phyloP scores from a whole-genome alignment of 2,329 filamentous ascomycete genomes.

The Pseudogymnoascus sp. region DNA sequence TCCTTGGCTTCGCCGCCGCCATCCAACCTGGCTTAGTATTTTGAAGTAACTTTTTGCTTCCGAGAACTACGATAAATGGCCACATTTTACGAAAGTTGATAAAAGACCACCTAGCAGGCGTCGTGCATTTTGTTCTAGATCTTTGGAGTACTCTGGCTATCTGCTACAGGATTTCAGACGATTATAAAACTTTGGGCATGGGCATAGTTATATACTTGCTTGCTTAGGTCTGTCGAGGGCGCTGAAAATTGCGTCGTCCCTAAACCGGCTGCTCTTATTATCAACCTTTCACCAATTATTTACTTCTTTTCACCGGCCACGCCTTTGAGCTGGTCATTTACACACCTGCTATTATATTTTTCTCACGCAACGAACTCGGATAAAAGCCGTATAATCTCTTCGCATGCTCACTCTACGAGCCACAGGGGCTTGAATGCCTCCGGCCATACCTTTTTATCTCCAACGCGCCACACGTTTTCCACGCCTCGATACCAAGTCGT shows the following conservation, averaged over 20 bases:
- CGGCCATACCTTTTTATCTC: neutral
- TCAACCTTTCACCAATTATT: neutral
- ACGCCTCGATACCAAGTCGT: constrained; percentile 7
- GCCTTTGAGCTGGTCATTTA: constrained; percentile 3
- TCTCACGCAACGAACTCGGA: neutral
- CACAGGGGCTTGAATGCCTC: neutral
- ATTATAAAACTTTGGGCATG: neutral
- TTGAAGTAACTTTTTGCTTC: neutral
- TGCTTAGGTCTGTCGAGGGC: neutral
- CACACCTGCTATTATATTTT: constrained; percentile 7
- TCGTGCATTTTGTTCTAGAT: constrained; percentile 4
- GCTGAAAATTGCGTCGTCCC: constrained; percentile 2
- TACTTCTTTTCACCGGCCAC: neutral
- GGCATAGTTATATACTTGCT: neutral
- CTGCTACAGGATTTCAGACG: neutral
- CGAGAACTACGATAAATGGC: constrained; percentile 2
- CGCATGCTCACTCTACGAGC: neutral
- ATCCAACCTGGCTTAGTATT: constrained; percentile 1
- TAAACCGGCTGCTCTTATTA: neutral
- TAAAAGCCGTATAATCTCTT: neutral
- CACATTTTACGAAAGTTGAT: constrained; percentile 8
- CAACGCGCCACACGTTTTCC: constrained; percentile 6
- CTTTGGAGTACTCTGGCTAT: neutral
- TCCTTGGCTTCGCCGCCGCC: neutral
- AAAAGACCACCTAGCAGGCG: constrained; percentile 4